Conservation (phyloP, 2,329 filamentous ascomycete species). For the Cryphonectria parasitica region DNA sequence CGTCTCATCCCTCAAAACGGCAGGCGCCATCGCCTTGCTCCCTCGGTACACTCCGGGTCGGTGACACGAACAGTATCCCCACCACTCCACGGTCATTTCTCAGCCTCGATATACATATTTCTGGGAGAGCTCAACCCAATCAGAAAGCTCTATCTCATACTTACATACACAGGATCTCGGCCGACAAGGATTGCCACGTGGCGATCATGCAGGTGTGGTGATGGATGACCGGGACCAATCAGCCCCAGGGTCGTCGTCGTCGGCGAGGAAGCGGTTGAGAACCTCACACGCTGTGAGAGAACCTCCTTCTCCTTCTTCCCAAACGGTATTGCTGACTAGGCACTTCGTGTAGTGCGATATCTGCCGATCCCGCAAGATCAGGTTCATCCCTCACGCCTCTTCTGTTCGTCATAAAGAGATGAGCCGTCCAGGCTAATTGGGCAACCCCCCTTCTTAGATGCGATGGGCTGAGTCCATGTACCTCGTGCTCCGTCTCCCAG, state of each 20-base stretch:
- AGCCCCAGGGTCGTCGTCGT: constrained; percentile 33
- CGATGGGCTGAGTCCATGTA: constrained; percentile 51
- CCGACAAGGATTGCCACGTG: constrained; percentile 15
- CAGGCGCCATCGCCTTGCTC: neutral
- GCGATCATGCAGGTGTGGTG: constrained; percentile 1
- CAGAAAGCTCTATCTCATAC: neutral
- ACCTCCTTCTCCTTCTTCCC: neutral
- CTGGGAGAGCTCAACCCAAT: neutral
- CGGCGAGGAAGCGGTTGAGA: constrained; percentile 45
- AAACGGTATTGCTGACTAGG: constrained; percentile 12
- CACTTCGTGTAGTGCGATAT: constrained; percentile 46
- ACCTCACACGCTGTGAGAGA: constrained; percentile 47
- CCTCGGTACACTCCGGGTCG: neutral
- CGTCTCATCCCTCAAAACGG: neutral
- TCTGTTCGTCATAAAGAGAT: neutral
- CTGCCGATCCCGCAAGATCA: constrained; percentile 52
- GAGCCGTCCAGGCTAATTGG: constrained; percentile 17
- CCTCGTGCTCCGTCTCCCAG: constrained; percentile 41
- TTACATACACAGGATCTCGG: neutral
- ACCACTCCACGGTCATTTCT: neutral
- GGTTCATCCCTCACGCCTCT: constrained; percentile 37
- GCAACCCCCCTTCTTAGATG: constrained; percentile 41
- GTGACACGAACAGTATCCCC: neutral
- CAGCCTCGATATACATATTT: neutral
- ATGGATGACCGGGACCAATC: constrained; percentile 34